phyloP scores from a whole-genome alignment of 768 basidiomycete species.

The Aureoboletus auriporus region DNA sequence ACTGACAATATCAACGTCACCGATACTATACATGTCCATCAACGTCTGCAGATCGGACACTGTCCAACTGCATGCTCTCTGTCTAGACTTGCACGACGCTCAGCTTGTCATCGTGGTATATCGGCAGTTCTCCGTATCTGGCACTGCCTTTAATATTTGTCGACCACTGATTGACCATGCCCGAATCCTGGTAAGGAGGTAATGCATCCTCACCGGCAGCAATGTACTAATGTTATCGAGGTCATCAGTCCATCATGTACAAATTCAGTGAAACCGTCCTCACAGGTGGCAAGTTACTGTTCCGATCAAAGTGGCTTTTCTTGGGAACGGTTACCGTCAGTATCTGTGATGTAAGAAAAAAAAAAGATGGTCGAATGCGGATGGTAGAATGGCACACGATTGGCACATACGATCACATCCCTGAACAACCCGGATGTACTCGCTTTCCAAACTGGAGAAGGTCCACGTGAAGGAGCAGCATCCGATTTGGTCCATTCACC shows the following conservation, averaged over 20 bases:
- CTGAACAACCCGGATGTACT: slow-evolving; percentile 37
- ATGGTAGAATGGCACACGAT: background rate
- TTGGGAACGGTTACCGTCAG: slow-evolving; percentile 38
- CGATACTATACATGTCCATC: background rate
- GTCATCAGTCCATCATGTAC: slow-evolving; percentile 1
- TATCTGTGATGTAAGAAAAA: slow-evolving; percentile 23
- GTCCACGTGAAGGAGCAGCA: slow-evolving; percentile 15
- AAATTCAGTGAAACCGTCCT: slow-evolving; percentile 3
- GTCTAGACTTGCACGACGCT: slow-evolving; percentile 2
- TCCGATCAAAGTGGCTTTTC: slow-evolving; percentile 37
- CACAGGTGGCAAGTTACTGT: slow-evolving; percentile 42
- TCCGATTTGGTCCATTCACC: slow-evolving; percentile 41
- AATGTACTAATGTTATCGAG: slow-evolving; percentile 32
- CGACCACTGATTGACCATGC: slow-evolving; percentile 20
- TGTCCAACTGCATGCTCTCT: background rate
- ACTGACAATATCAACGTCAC: slow-evolving; percentile 8
- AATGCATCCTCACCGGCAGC: slow-evolving; percentile 33
- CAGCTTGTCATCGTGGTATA: slow-evolving; percentile 38
- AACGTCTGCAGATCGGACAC: slow-evolving; percentile 2
- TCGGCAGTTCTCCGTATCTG: slow-evolving; percentile 38
- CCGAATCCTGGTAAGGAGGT: slow-evolving; percentile 30
- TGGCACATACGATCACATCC: slow-evolving; percentile 31
- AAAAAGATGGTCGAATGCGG: background rate
- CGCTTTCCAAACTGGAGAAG: slow-evolving; percentile 40
- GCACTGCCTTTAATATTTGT: slow-evolving; percentile 23